Evolutionary conservation across 805 yeast species (phyloP), one percentile per base, ranked within the genome.

Genomic region (Teunomyces panamensis): DNA sequence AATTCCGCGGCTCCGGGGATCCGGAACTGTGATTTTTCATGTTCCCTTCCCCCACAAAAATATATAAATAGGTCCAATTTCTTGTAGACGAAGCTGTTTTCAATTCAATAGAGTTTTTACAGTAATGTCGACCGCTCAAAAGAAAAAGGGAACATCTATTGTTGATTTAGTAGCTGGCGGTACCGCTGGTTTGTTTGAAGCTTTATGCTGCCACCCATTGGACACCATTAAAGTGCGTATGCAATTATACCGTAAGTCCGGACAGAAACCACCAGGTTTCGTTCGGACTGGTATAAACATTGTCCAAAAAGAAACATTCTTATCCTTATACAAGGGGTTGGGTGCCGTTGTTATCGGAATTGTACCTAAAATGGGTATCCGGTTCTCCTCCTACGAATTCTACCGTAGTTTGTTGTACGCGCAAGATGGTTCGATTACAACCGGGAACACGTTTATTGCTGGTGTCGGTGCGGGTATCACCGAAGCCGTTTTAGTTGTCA

Each of bases 401-500:
- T 89, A 86, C 75, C 84, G 95, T 69, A 75, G 83, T 9, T 66
- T 81, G 49, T 76, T 92, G 53, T 79, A 80, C 32, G 80, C 82
- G 49, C 75, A 75, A 44, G 81, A 87, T 46, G 86, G 89, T 24
- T 69, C 74, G 9, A 83, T 89, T 47, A 64, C 87, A 36, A 87
- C 97, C 4, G 79, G 81, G 42, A 79, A 82, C 58, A 88, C 91
- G 9, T 92, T 92, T 64, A 56, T 87, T 44, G 91, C 97, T 39
- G 99, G 99, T 71, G 94, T 92, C 24, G 91, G 96, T 67, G 98
- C 99, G 14, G 99, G 99, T 73, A 75, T 89, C 64, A 89, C 97
- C 43, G 99, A 92, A 71, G 97, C 98, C 1, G 91, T 94, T 48
- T 70, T 87, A 50, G 92, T 92, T 49, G 99, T 92, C 36, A 94